Evolutionary conservation across 352 stramenopile species (phyloP), one percentile per base, ranked within the genome.

Genomic region (Achlya hypogyna): DNA sequence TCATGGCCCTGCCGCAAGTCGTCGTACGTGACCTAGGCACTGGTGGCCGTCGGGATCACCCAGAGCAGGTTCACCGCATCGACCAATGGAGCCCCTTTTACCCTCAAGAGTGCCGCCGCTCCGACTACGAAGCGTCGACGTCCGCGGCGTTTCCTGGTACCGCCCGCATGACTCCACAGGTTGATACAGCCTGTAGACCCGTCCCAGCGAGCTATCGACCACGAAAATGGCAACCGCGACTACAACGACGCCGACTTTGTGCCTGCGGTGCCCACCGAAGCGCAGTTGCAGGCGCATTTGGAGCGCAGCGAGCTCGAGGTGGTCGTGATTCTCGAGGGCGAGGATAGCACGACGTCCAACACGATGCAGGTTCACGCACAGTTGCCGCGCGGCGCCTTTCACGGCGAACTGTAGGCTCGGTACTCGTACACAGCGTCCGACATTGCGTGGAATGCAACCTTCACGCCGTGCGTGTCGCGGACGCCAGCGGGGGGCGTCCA

Each of bases 211-310:
- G 71, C 79, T 27, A 75, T 91, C 8, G 86, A 95, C 49, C 81
- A 90, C 54, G 86, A 95, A 62, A 93, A 95, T 20, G 86, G 86
- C n/a, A 92, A 82, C 43, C 82, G 86, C 27, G 86, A 95, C 16
- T 67, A 67, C 51, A 54, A 67, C 35, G 71, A 79, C 42, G 14
- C 18, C 20, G 25, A 9, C 8, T n/a, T 34, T 40, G 28, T 49
- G 42, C 38, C 31, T 14, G 32, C 23, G 28, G 22, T 34, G 14
- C 86, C 86, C 22, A 93, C 86, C 10, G 79, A 83, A 29, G 58
- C 59, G 29, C 86, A 94, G 69, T 89, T 94, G 56, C 73, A 79
- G 66, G 77, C 79, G 43, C 86, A 94, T 53, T 29, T 95, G 25
- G 72, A 69, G 53, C 75, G 78, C 42, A 83, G 81, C 5, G 81